phyloP scores from a whole-genome alignment of 768 basidiomycete species.

The Lepiota brunneoincarnata region DNA sequence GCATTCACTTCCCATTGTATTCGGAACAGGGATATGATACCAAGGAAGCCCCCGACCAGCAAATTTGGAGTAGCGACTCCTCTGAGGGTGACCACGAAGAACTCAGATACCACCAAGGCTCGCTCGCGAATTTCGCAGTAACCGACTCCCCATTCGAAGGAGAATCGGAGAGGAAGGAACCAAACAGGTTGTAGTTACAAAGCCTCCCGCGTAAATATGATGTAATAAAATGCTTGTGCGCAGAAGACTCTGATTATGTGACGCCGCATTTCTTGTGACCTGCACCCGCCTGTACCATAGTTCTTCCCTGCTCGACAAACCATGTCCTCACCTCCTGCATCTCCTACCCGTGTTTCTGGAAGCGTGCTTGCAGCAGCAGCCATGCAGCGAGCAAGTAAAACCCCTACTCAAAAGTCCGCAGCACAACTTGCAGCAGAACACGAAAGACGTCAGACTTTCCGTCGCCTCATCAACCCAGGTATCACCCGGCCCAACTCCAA shows the following conservation, averaged over 20 bases:
- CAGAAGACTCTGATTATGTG: too few species aligned
- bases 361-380: conserved; percentile 42
- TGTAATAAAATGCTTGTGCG: too few species aligned
- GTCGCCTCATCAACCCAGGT: conserved; percentile 76
- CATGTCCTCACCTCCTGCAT: conserved; percentile 9
- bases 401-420: conserved; percentile 31
- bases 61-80: conserved; percentile 9
- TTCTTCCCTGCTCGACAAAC: too few species aligned
- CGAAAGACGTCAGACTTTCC: conserved; percentile 67
- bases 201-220: too few species aligned
- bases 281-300: too few species aligned
- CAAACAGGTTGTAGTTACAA: too few species aligned
- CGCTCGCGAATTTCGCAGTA: neutral
- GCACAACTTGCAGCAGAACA: conserved; percentile 49
- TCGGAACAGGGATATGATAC: conserved; percentile 5
- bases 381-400: conserved; percentile 36
- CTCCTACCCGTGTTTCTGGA: conserved; percentile 22
- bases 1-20: neutral
- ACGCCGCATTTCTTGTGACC: too few species aligned
- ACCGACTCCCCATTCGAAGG: neutral
- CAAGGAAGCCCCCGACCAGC: neutral
- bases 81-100: conserved; percentile 1
- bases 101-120: neutral
- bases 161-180: neutral
- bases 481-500: conserved; percentile 70